phyloP scores from a whole-genome alignment of 2,329 filamentous ascomycete genomes.

The Alternaria atra region DNA sequence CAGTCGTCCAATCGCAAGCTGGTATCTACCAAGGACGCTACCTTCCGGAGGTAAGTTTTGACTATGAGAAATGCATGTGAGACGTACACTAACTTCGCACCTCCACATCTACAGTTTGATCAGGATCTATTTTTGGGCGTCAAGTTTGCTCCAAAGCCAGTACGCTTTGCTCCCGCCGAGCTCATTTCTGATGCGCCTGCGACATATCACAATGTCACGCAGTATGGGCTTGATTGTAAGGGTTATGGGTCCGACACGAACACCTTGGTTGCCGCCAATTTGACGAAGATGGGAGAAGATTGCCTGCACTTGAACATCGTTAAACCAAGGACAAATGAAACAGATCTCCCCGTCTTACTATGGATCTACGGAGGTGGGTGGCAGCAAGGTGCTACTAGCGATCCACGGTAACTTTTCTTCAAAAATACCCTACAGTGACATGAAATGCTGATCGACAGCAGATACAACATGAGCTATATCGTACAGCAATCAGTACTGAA shows the following conservation, averaged over 20 bases:
- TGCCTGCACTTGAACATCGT: conserved; percentile 56
- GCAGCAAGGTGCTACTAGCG: conserved; percentile 45
- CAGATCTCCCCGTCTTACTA: conserved; percentile 35
- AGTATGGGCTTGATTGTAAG: conserved; percentile 40
- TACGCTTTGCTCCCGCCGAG: conserved; percentile 36
- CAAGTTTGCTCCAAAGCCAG: conserved; percentile 41
- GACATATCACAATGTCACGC: conserved; percentile 27
- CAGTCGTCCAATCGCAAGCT: conserved; percentile 33
- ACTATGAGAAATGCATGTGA: too few species aligned
- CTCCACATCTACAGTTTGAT: conserved; percentile 19
- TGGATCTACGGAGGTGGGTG: conserved; percentile 49
- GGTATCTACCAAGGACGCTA: conserved; percentile 41
- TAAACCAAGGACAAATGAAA: conserved; percentile 31
- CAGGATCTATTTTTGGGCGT: conserved; percentile 45
- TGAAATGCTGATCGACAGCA: not conserved
- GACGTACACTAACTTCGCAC: too few species aligned
- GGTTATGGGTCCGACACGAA: conserved; percentile 41
- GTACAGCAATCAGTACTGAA: conserved; percentile 43
- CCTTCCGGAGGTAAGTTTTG: conserved; percentile 19
- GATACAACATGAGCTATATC: conserved; percentile 46
- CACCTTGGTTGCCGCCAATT: conserved; percentile 30
- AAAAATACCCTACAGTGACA: not conserved
- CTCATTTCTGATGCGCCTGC: conserved; percentile 23
- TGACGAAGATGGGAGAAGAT: conserved; percentile 50
- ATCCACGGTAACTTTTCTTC: conserved; percentile 33